Evolutionary conservation across 192 early-diverging fungal species (phyloP).

Genomic region (Backusella liffmaniae): DNA sequence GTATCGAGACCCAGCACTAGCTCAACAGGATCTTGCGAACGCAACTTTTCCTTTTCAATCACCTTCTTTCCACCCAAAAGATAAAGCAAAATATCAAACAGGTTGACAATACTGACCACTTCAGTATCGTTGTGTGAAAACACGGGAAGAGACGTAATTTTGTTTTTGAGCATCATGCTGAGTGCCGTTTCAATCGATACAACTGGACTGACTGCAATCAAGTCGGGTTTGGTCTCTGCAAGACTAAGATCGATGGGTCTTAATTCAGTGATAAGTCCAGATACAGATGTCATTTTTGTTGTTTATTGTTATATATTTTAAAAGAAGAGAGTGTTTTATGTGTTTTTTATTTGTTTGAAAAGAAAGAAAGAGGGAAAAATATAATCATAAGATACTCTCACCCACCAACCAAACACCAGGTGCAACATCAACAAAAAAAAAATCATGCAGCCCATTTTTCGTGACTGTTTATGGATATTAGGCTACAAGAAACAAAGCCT

Average conservation of each 20-base stretch:
- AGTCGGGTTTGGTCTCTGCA: constrained; percentile 13
- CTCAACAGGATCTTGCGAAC: constrained; percentile 36
- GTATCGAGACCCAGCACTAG: constrained; percentile 42
- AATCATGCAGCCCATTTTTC: too few relatives aligned
- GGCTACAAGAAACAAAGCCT: too few relatives aligned
- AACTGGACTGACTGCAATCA: constrained; percentile 47
- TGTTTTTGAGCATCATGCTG: constrained; percentile 41
- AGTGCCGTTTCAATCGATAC: constrained; percentile 51
- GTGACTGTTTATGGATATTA: too few relatives aligned
- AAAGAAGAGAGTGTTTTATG: neutral
- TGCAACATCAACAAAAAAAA: too few relatives aligned
- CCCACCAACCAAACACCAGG: too few relatives aligned
- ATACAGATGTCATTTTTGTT: neutral
- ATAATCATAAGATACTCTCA: too few relatives aligned
- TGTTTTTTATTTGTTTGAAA: neutral
- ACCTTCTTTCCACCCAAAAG: constrained; percentile 23
- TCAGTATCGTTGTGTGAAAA: constrained; percentile 47
- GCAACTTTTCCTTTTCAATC: constrained; percentile 29
- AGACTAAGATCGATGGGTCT: constrained; percentile 27
- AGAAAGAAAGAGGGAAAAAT: too few relatives aligned
- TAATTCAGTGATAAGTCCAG: constrained; percentile 13
- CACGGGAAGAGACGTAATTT: constrained; percentile 54
- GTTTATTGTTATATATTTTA: neutral
- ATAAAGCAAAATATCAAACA: constrained; percentile 53
- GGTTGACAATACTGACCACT: constrained; percentile 51